Evolutionary conservation across 208 protist genomes (phyloP), one percentile per base, ranked within the genome.

Genomic region (Dictyostelium gargantuum): DNA sequence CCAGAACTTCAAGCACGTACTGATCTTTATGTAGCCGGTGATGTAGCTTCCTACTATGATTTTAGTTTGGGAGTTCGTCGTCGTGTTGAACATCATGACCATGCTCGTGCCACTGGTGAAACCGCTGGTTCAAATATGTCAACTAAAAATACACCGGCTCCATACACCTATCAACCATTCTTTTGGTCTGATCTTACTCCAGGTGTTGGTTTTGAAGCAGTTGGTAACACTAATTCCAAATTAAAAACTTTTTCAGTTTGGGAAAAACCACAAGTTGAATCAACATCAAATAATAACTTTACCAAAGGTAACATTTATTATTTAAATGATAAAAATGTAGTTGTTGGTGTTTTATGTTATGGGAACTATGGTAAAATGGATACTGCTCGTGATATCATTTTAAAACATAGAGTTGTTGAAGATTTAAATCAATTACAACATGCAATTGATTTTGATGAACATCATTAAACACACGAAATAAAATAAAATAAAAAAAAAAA

Each of bases 131-230:
- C 42, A 5, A 92, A 92, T 32, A 92, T 92, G 85, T 63, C 56
- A 2, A 61, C 52, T 40, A 38, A 52, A 6, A 10, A 46, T 4
- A 70, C 74, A 17, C 84, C 84, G 23, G 17, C 26, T 23, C 72
- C 72, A 48, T 92, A 92, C 74, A 92, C 73, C 3, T 81, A 92
- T 63, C 63, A 66, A 40, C 85, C 85, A 74, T 84, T 92, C 74
- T 92, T 84, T 46, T 92, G 85, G 85, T 84, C 58, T n/a, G 85
- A 92, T 63, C 50, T 92, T 13, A 81, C 74, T 3, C 50, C 79
- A 10, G 38, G 56, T 42, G 46, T 92, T 40, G 74, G 76, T 44
- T 92, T 84, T 23, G 85, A 92, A 48, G 85, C 74, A 3, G 75
- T 84, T 50, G 85, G 85, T 66, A 84, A 84, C 11, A 92, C 76